Evolutionary conservation across 1,284 basidiomycete species (phyloP).

Genomic region (Leccinum subfulvum): DNA sequence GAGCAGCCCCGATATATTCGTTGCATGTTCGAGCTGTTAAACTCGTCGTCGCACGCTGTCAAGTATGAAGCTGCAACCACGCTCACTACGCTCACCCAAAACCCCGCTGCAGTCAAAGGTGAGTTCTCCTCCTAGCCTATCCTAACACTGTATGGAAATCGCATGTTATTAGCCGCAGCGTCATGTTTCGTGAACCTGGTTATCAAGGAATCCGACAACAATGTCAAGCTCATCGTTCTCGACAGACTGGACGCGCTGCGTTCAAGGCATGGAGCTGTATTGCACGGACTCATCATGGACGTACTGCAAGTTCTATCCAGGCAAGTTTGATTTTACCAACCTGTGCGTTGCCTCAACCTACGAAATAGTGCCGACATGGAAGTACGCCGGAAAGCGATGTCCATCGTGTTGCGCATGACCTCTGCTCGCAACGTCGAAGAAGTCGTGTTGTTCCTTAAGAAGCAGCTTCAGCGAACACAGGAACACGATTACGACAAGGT

Average conservation of each 20-base stretch:
- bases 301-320: conserved; percentile 88
- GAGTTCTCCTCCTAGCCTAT: conserved; percentile 7
- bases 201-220: conserved; percentile 97
- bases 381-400: conserved; percentile 90
- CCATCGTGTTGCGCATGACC: conserved; percentile 91
- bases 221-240: conserved; percentile 97
- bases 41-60: conserved; percentile 89
- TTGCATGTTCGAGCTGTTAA: conserved; percentile 92
- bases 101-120: conserved; percentile 96
- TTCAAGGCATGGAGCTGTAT: conserved; percentile 85
- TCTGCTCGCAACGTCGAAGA: conserved; percentile 97
- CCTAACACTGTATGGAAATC: neutral
- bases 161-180: conserved; percentile 70
- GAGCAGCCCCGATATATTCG: conserved; percentile 88
- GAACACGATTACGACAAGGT: conserved; percentile 86
- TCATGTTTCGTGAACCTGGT: conserved; percentile 88
- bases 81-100: conserved; percentile 92
- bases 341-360: neutral
- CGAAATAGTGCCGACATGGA: conserved; percentile 86
- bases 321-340: conserved; percentile 35
- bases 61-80: conserved; percentile 98
- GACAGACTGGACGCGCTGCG: conserved; percentile 87
- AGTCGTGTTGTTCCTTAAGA: conserved; percentile 95
- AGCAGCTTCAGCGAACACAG: conserved; percentile 92
- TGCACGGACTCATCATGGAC: conserved; percentile 95